phyloP scores from a whole-genome alignment of 306 rosid genomes.

The Ochetophila trinervis region DNA sequence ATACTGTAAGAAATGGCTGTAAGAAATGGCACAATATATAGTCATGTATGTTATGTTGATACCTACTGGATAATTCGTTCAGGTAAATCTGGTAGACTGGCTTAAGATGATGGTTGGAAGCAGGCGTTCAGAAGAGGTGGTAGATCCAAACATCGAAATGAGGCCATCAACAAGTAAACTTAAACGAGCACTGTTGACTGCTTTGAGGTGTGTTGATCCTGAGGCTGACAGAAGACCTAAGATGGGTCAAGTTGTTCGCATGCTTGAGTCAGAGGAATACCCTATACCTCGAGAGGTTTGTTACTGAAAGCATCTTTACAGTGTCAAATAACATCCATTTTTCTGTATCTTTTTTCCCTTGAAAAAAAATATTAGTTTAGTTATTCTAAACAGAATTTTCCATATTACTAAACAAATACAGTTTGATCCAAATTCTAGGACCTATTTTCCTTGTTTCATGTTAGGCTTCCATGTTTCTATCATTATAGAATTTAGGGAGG shows the following conservation, averaged over 20 bases:
- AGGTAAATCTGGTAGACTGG: constrained; percentile 98
- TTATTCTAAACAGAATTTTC: background rate
- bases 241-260: constrained; percentile 93
- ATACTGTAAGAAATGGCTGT: background rate
- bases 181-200: constrained; percentile 82
- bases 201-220: constrained; percentile 92
- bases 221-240: constrained; percentile 79
- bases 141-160: constrained; percentile 81
- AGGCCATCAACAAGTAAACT: constrained; percentile 87
- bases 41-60: background rate
- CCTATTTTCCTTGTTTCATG: background rate
- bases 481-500: constrained; percentile 1
- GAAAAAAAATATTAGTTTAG: background rate
- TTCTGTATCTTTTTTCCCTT: background rate
- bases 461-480: background rate
- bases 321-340: background rate
- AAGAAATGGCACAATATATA: background rate
- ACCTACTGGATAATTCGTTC: constrained; percentile 30
- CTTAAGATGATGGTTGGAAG: constrained; percentile 92
- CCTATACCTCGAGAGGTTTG: constrained; percentile 84
- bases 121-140: constrained; percentile 85
- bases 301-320: constrained; percentile 22
- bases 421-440: background rate
- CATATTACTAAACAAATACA: background rate
- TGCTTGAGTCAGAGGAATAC: constrained; percentile 94